Base-by-base conservation (phyloP, 2,329 filamentous ascomycete genomes). In the Ophiostoma himal-ulmi region DNA sequence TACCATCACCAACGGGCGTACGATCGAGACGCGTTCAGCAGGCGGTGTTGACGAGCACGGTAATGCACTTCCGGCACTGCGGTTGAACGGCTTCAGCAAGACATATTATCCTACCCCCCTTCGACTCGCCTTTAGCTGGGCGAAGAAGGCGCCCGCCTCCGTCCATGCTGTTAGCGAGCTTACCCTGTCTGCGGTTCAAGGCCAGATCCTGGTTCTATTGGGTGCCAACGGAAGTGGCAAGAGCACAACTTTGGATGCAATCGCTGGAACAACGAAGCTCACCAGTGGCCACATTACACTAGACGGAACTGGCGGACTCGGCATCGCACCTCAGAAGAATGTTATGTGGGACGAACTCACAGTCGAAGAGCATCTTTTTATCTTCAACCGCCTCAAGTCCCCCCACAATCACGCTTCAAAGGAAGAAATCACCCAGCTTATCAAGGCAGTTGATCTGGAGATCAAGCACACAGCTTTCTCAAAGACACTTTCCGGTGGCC, bases 181-280 rank as follows among this genome's bases (percentile, higher is more conserved):
- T 52, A 90, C 85, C 68, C 82, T 97, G 67, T 84, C 86, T 22
- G 91, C 92, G 3, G 84, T 86, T 3, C 87, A 88, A 73, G 94
- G 94, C 0, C 90, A 96, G 75, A 96, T 97, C 69, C 85, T 96
- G 76, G 91, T 94, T 1, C 82, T 97, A 0, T 84, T 97, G 0
- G 94, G 94, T 52, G 92, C 93, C 6, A 97, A 97, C 77, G 94
- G 94, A 22, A 93, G 89, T 75, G 94, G 94, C 48, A 97, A 97
- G 78, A 93, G 89, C 69, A 97, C 94, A 0, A 96, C 93, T 0
- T 84, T 97, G 4, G 92, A 97, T 76, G 90, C 91, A 6, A 94
- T 97, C 73, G 91, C 93, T 13, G 94, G 94, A 3, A 85, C 94
- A 68, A 92, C 90, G 75, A 91, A 87, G 64, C 84, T 94, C 30